Evolutionary conservation across 1,284 basidiomycete species (phyloP), one percentile per base, ranked within the genome.

Genomic region (Pisolithus thermaeus): DNA sequence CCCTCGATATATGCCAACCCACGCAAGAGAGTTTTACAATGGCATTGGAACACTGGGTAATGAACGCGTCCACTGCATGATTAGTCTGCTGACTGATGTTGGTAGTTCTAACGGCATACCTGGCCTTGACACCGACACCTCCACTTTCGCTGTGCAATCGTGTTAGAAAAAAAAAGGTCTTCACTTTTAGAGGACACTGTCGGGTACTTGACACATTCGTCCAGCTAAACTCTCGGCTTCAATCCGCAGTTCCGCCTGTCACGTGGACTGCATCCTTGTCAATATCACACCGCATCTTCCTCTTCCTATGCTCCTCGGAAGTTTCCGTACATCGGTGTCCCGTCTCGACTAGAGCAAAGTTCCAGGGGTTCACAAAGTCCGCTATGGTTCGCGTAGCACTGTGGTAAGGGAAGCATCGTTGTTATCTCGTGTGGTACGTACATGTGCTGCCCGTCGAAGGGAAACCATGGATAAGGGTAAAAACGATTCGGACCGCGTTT

Each of bases 1-100:
- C 89, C 83, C 64, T 98, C 96, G 52, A 98, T 98, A 62, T 96
- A 98, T 1, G 87, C 90, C 90, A 98, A 93, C 95, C 94, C 97
- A 61, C 30, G 20, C 32, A 23, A 25, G 23, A 25, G 7, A 7
- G 3, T 9, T 22, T 27, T 42, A 9, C 14, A 16, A 42, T 4
- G 23, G 25, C 3, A 16, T 8, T 42, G n/a, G 5, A 6, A 27
- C 8, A 11, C 32, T 16, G 41, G 18, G 28, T 46, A 8, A 47
- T 16, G 36, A 45, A 40, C 6, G 97, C 93, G 63, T 97, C 95
- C 11, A 98, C 77, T 1, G 85, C 84, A n/a, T n/a, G n/a, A 64
- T 97, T 96, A 2, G 95, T 99, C 70, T 98, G 95, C 56, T 92
- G 89, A 0, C 96, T 98, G 66, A 99, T 97, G 72, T 97, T 97